Evolutionary conservation across 2,329 filamentous ascomycete genomes (phyloP).

Genomic region (Curvularia sp.): DNA sequence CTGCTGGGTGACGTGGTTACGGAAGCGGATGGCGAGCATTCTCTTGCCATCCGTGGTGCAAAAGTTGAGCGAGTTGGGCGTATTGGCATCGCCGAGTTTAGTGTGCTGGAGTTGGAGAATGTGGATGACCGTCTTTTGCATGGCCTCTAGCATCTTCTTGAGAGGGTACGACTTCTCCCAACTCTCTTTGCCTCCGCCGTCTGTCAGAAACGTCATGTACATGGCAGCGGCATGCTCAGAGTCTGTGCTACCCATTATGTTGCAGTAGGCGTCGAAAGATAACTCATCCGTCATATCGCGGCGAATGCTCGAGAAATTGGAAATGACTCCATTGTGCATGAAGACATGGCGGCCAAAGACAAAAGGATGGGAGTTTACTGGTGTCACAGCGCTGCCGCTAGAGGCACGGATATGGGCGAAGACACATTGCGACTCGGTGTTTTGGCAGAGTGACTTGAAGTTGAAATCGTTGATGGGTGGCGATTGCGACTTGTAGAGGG

Average conservation of each 20-base stretch:
- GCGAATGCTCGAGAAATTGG: slow-evolving; percentile 57
- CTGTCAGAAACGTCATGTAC: slow-evolving; percentile 57
- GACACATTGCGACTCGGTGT: slow-evolving; percentile 59
- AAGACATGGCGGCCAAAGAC: slow-evolving; percentile 62
- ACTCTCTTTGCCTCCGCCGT: slow-evolving; percentile 44
- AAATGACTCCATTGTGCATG: slow-evolving; percentile 64
- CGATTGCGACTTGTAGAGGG: slow-evolving; percentile 61
- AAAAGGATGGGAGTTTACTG: slow-evolving; percentile 64
- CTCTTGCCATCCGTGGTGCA: slow-evolving; percentile 60
- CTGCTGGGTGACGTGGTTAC: slow-evolving; percentile 61
- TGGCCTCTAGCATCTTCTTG: slow-evolving; percentile 54
- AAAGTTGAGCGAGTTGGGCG: slow-evolving; percentile 61
- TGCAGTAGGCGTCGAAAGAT: slow-evolving; percentile 57
- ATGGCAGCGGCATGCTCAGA: slow-evolving; percentile 61
- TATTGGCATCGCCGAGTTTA: slow-evolving; percentile 49
- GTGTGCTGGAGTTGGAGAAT: slow-evolving; percentile 57
- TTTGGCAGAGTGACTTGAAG: slow-evolving; percentile 61
- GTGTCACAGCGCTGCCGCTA: slow-evolving; percentile 57
- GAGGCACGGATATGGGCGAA: slow-evolving; percentile 63
- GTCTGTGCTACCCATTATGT: slow-evolving; percentile 61
- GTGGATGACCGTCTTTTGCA: slow-evolving; percentile 57
- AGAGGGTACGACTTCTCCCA: slow-evolving; percentile 56
- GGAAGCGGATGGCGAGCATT: slow-evolving; percentile 60
- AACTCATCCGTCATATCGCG: slow-evolving; percentile 57
- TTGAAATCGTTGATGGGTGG: slow-evolving; percentile 63